Conservation (phyloP, 495 filamentous ascomycete genomes). For the Apodospora peruviana region DNA sequence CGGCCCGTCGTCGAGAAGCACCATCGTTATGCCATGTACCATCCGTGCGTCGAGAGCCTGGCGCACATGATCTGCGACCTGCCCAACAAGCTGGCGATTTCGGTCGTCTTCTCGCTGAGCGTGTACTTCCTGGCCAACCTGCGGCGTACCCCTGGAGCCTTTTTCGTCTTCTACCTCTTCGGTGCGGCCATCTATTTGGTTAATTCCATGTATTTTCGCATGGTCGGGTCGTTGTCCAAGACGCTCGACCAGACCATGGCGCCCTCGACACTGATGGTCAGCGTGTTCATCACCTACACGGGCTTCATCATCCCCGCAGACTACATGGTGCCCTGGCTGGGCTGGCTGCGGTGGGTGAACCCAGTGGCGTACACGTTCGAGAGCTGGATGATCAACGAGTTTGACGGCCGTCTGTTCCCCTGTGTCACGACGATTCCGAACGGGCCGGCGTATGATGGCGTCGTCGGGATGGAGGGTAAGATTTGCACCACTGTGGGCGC, state of each 20-base stretch:
- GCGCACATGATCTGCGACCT: constrained; percentile 52
- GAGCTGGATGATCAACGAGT: constrained; percentile 58
- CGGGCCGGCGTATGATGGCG: not conserved
- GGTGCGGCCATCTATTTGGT: constrained; percentile 45
- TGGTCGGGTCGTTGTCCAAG: constrained; percentile 60
- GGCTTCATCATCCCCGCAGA: constrained; percentile 67
- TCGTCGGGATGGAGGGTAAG: not conserved
- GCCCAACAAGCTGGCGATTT: constrained; percentile 42
- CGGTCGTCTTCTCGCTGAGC: constrained; percentile 43
- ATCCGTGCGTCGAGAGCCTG: constrained; percentile 52
- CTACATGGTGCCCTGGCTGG: constrained; percentile 73
- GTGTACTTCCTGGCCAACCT: constrained; percentile 53
- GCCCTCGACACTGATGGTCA: constrained; percentile 62
- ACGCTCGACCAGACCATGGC: constrained; percentile 66
- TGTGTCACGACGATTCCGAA: not conserved
- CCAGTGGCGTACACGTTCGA: constrained; percentile 73
- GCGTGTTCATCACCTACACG: constrained; percentile 68
- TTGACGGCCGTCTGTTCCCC: constrained; percentile 1
- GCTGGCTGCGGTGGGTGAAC: constrained; percentile 74
- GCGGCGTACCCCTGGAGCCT: constrained; percentile 44
- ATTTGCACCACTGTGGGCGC: constrained; percentile 2
- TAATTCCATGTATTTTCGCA: constrained; percentile 57
- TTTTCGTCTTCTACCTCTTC: constrained; percentile 57
- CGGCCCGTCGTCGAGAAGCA: constrained; percentile 60
- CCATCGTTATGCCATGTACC: constrained; percentile 54